These are phyloP conservation scores for Fusarium sp. DNA, from an alignment of 2,329 filamentous ascomycete species.

Conservation along the genomic window DNA sequence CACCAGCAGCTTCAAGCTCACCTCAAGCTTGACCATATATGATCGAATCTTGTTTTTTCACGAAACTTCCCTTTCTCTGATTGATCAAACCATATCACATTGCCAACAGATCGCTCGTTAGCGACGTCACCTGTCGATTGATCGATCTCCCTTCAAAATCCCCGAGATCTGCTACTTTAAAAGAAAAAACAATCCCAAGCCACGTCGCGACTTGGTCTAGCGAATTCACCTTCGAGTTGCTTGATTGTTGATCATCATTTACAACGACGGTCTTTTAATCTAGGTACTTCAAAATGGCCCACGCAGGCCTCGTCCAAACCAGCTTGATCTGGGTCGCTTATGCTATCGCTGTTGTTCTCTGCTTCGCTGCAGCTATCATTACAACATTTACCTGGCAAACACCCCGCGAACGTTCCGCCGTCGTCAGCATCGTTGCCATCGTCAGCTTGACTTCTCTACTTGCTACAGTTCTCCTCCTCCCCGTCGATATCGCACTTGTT, in stretches of 20 bases:
- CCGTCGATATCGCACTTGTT: constrained; percentile 94
- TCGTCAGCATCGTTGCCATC: constrained; percentile 87
- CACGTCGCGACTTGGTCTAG: constrained; percentile 20
- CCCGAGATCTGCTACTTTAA: constrained; percentile 22
- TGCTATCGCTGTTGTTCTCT: constrained; percentile 81
- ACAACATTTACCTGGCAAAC: constrained; percentile 95
- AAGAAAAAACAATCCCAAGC: constrained; percentile 9
- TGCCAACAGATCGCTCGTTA: constrained; percentile 9
- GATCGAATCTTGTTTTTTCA: constrained; percentile 33
- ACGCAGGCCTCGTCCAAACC: constrained; percentile 78
- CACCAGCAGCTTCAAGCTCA: constrained; percentile 27
- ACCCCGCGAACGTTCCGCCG: constrained; percentile 83
- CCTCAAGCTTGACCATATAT: constrained; percentile 24
- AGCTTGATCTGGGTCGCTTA: constrained; percentile 97
- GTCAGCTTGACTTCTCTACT: constrained; percentile 88
- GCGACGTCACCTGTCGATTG: constrained; percentile 32
- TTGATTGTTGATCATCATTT: constrained; percentile 25
- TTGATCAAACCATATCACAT: constrained; percentile 21
- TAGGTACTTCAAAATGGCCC: constrained; percentile 51
- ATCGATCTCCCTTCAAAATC: constrained; percentile 22
- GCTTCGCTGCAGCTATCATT: constrained; percentile 81
- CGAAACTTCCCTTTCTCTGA: constrained; percentile 21
- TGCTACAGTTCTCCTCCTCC: constrained; percentile 90
- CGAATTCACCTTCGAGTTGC: constrained; percentile 15
- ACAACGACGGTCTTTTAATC: neutral